These are phyloP conservation scores for Candida pseudoviswanathii DNA, from an alignment of 1,139 yeast genomes.

Conservation along the genomic window DNA sequence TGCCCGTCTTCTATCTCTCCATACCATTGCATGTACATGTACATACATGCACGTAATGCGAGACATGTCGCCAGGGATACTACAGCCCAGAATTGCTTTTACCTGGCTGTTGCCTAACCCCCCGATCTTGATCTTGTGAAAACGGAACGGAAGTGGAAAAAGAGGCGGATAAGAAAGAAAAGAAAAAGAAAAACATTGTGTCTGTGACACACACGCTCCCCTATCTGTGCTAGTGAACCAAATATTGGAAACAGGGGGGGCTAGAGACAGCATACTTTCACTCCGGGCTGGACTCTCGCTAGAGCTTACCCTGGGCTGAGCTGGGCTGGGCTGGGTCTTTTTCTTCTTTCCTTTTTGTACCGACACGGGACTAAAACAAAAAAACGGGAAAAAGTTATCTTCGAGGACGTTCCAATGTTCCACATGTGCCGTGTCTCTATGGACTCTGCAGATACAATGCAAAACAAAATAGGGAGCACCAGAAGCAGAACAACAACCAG, in stretches of 20 bases:
- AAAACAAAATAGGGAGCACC: no score
- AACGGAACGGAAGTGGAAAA: no score
- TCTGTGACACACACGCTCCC: neutral
- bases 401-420: neutral
- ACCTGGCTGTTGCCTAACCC: no score
- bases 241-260: neutral
- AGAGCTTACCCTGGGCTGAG: no score
- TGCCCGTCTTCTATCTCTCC: no score
- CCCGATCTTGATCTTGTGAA: no score
- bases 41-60: no score
- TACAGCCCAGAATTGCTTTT: no score
- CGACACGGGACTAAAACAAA: neutral
- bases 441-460: neutral
- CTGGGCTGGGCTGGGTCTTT: neutral
- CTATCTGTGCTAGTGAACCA: neutral
- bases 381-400: neutral
- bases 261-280: neutral
- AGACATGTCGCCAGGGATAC: no score
- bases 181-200: neutral
- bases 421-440: neutral
- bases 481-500: no score
- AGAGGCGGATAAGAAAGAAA: neutral
- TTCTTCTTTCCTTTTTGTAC: neutral
- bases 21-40: no score
- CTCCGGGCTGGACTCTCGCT: no score